phyloP scores from a whole-genome alignment of 2,329 filamentous ascomycete genomes.

The Fusarium napiforme region DNA sequence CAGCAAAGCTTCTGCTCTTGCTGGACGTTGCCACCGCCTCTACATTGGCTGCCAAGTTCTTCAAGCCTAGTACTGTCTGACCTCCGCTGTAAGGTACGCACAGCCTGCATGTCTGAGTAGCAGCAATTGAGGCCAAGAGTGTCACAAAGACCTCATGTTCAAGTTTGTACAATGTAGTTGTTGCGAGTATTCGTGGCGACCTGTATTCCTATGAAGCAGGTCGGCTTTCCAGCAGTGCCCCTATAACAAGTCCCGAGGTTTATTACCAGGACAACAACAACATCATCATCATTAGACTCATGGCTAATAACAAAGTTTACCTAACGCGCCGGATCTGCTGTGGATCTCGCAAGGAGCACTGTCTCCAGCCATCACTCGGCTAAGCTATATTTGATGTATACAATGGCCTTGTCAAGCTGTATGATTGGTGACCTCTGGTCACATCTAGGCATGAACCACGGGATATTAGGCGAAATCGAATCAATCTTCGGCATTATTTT shows the following conservation, averaged over 20 bases:
- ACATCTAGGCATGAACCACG: background rate
- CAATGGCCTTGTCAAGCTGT: background rate
- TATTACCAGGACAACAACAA: background rate
- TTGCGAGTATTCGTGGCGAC: background rate
- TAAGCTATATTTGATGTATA: slow-evolving; percentile 16
- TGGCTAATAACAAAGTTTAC: slow-evolving; percentile 7
- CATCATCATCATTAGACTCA: background rate
- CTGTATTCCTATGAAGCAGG: background rate
- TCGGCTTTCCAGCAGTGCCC: background rate
- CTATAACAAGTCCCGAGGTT: background rate
- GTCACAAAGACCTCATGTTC: background rate
- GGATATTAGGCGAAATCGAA: slow-evolving; percentile 5
- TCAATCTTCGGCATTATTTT: slow-evolving; percentile 11
- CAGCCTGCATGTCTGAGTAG: background rate
- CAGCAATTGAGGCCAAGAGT: background rate
- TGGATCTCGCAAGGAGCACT: background rate
- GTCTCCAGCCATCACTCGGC: background rate
- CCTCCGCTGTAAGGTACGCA: slow-evolving; percentile 17
- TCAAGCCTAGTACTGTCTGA: background rate
- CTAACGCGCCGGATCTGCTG: background rate
- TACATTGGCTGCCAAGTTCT: slow-evolving; percentile 1
- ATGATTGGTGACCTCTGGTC: background rate
- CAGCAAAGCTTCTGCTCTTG: background rate
- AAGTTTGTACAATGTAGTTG: background rate
- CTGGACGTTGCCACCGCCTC: slow-evolving; percentile 8